Conservation (phyloP, 2,329 filamentous ascomycete species). For the Xylaria hypoxylon region DNA sequence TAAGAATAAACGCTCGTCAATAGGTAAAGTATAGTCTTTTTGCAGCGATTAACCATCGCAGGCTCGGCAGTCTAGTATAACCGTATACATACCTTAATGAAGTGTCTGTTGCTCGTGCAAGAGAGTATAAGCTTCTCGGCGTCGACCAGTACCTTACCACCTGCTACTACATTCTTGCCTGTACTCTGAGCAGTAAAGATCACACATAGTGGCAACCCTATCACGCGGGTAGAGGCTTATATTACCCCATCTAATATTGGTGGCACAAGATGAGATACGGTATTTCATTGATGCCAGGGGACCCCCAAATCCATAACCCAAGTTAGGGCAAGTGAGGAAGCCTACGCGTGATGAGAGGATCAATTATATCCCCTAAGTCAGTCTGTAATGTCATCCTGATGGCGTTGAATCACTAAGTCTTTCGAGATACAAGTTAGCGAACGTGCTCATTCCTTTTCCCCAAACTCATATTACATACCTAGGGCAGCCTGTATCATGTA, state of each 20-base stretch:
- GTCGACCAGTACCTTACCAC: neutral
- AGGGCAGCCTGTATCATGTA: neutral
- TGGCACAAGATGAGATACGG: neutral
- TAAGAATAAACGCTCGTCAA: neutral
- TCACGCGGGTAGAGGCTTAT: neutral
- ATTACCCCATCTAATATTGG: conserved; percentile 5
- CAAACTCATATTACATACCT: neutral
- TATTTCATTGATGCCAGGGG: neutral
- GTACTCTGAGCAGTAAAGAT: neutral
- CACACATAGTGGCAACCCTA: neutral
- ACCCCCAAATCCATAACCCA: neutral
- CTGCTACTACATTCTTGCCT: neutral
- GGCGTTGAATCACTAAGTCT: neutral
- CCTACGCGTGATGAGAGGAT: neutral
- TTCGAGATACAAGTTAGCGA: neutral
- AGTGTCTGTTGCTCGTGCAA: neutral
- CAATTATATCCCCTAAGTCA: neutral
- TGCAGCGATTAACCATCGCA: neutral
- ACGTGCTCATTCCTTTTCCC: neutral
- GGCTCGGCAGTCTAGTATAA: neutral
- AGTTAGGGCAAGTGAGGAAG: neutral
- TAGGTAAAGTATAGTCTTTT: neutral
- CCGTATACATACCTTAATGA: neutral
- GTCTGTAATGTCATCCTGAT: neutral
- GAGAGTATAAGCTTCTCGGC: neutral